phyloP scores from a whole-genome alignment of 1,284 basidiomycete species.

The Sutorius eximius region DNA sequence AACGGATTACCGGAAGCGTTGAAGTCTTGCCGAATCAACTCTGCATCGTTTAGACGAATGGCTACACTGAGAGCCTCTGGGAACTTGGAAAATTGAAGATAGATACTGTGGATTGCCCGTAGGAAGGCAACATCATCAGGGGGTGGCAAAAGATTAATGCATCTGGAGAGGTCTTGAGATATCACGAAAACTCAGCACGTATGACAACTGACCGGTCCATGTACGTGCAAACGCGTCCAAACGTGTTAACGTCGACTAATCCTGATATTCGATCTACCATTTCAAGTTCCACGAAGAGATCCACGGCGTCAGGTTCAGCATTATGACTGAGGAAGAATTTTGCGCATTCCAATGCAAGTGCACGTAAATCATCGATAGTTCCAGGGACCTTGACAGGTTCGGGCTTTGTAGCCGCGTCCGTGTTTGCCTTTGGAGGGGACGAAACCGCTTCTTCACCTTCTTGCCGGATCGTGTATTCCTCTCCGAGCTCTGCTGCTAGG shows the following conservation, averaged over 20 bases:
- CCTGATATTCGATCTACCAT: conserved; percentile 78
- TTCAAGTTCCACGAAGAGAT: conserved; percentile 93
- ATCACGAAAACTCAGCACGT: neutral
- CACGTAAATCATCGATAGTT: conserved; percentile 71
- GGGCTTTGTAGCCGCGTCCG: conserved; percentile 30
- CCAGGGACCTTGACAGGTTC: conserved; percentile 42
- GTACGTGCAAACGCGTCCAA: conserved; percentile 92
- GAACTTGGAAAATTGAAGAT: conserved; percentile 85
- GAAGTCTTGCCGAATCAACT: conserved; percentile 84
- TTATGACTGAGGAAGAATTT: conserved; percentile 93
- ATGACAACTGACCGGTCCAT: conserved; percentile 79
- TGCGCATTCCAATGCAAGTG: conserved; percentile 84
- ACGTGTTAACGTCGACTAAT: conserved; percentile 88
- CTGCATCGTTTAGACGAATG: conserved; percentile 82
- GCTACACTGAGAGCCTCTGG: conserved; percentile 91
- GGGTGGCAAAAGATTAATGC: conserved; percentile 88
- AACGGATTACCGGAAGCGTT: conserved; percentile 83
- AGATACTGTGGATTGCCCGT: conserved; percentile 87
- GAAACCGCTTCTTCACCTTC: conserved; percentile 44
- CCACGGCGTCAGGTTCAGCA: conserved; percentile 98
- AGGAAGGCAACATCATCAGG: conserved; percentile 94
- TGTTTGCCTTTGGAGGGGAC: conserved; percentile 33
- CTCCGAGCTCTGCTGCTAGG: conserved; percentile 93
- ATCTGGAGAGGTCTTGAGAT: conserved; percentile 47
- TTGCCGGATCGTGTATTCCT: conserved; percentile 77